Base-by-base conservation (phyloP, 2,329 filamentous ascomycete genomes). In the Sodiomyces alkalinus region DNA sequence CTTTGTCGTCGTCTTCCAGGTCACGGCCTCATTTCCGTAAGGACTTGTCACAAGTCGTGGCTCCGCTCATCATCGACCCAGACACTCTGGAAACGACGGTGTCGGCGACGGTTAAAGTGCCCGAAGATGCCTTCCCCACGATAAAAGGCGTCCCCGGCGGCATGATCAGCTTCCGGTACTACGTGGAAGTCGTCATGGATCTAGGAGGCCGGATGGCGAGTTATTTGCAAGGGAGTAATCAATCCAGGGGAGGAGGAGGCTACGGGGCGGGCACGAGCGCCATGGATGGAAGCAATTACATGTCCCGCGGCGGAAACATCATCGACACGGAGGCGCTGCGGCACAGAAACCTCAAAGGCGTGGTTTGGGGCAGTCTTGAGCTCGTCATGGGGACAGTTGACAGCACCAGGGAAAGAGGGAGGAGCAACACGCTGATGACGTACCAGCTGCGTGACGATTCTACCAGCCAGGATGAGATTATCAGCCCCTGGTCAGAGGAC, bases 101-200 rank as follows among this genome's bases (percentile, higher is more conserved):
- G 22, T 90, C 77, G 11, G 79, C 85, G 4, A 79, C 80, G 3
- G 72, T 98, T 11, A 74, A 82, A 40, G 71, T 96, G 3, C 90
- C 90, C 0, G 83, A 92, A 37, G 82, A 93, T 44, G 74, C 75
- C 0, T 96, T 96, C 41, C 87, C 90, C 0, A 93, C 86, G 3
- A 96, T 96, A 36, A 74, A 74, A 17, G 77, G 76, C 30, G 83
- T 94, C 0, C 90, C 90, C 0, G 85, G 87, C 4, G 77, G 81
- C 19, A 90, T 96, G 75, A 90, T 98, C 39, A 85, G 77, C 41
- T 96, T 98, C 58, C 82, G 78, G 40, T 96, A 98, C 46, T 81
- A 86, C 40, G 68, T 94, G 13, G 90, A 98, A 51, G 81, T 94
- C 3, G 76, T 96, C 17, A 72, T 94, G 14, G 90, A 98, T 46